A percentile compares a stretch with the other conserved stretches of the same genome.
phyloP scores from a whole-genome alignment of 106 monocot species.

The Dioscorea alata region DNA sequence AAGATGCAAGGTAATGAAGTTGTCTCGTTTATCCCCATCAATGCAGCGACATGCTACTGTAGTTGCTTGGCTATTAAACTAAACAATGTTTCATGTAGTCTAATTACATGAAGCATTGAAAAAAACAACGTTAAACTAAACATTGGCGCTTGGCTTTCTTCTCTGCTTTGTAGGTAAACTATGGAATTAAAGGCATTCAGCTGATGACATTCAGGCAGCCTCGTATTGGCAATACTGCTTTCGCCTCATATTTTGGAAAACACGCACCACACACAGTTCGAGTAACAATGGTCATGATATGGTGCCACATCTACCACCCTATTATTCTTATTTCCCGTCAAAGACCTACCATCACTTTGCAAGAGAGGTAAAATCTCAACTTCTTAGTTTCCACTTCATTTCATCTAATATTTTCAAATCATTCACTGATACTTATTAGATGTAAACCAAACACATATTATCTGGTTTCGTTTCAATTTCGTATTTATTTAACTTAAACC shows the following conservation, averaged over 20 bases:
- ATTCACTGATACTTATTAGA: too few relatives aligned
- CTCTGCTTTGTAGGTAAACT: slow-evolving; percentile 48
- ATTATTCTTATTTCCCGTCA: slow-evolving; percentile 62
- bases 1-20: too few relatives aligned
- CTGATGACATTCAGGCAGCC: slow-evolving; percentile 97
- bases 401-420: not conserved
- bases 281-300: slow-evolving; percentile 76
- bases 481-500: not conserved
- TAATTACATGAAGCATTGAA: too few relatives aligned
- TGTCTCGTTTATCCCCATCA: too few relatives aligned
- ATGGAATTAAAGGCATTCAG: slow-evolving; percentile 41
- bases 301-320: slow-evolving; percentile 95
- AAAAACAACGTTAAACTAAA: too few relatives aligned
- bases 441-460: not conserved
- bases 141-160: too few relatives aligned
- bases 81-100: too few relatives aligned
- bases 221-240: slow-evolving; percentile 83
- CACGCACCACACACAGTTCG: slow-evolving; percentile 59
- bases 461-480: not conserved
- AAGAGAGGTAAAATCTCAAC: slow-evolving; percentile 61
- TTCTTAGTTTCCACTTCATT: not conserved
- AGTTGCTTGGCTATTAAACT: too few relatives aligned
- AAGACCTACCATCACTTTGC: slow-evolving; percentile 98
- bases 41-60: too few relatives aligned
- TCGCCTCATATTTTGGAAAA: slow-evolving; percentile 67